Evolutionary conservation across 192 early-diverging fungal genomes (phyloP).

Genomic region (Podila clonocystis): DNA sequence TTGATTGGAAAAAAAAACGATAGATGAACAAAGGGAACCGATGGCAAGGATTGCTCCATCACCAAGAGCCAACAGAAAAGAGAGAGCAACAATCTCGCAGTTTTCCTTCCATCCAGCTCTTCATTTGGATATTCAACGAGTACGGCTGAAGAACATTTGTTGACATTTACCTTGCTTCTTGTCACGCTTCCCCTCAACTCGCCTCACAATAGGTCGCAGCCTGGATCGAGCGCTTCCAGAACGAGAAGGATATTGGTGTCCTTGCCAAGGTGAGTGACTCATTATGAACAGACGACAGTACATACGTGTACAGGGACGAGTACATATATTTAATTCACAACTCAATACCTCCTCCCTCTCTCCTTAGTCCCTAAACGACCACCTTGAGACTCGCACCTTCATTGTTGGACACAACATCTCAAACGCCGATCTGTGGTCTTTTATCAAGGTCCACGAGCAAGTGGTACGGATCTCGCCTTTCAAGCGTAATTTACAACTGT

Average conservation of each 20-base stretch:
- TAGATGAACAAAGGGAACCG: neutral
- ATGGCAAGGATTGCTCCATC: too few relatives aligned
- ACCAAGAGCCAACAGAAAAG: too few relatives aligned
- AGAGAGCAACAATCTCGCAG: neutral
- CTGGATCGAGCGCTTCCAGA: conserved; percentile 37
- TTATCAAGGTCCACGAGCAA: conserved; percentile 71
- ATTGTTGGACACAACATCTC: conserved; percentile 72
- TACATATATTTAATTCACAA: neutral
- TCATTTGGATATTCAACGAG: neutral
- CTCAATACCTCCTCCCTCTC: neutral
- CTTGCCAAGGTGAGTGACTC: conserved; percentile 42
- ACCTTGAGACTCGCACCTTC: conserved; percentile 72
- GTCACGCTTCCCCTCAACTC: neutral
- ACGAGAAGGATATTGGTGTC: conserved; percentile 33
- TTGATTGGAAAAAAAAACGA: neutral
- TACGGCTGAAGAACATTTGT: neutral
- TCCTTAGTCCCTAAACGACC: conserved; percentile 65
- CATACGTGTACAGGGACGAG: neutral
- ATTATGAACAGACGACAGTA: neutral
- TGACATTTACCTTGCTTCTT: too few relatives aligned
- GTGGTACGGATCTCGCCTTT: conserved; percentile 36
- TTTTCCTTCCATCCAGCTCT: neutral
- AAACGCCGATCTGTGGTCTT: conserved; percentile 73
- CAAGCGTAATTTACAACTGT: conserved; percentile 4
- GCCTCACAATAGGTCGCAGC: conserved; percentile 22